Conservation (phyloP, 306 rosid genomes). For the Alnus glutinosa region DNA sequence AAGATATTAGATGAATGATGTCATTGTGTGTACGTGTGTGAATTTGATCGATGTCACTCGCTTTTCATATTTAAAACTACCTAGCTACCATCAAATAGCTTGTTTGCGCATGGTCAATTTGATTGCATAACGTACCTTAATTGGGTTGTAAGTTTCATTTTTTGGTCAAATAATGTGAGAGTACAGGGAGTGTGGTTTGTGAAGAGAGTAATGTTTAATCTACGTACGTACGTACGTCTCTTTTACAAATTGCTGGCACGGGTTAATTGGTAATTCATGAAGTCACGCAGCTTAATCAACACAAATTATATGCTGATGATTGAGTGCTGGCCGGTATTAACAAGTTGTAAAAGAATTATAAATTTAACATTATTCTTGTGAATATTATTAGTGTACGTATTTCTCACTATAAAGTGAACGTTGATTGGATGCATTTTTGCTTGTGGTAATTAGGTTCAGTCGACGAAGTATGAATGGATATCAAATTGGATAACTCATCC, state of each 20-base stretch:
- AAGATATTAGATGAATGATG: slow-evolving; percentile 21
- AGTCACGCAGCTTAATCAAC: too few relatives aligned
- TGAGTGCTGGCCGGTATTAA: too few relatives aligned
- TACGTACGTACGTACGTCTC: too few relatives aligned
- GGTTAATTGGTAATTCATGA: too few relatives aligned
- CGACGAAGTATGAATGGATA: too few relatives aligned
- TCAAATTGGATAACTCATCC: too few relatives aligned
- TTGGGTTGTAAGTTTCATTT: neutral
- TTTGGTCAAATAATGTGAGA: neutral
- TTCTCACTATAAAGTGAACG: neutral
- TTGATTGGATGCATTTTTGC: neutral
- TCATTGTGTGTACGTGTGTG: neutral
- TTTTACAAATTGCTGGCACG: too few relatives aligned
- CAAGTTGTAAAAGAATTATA: too few relatives aligned
- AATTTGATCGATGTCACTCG: neutral
- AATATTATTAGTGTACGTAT: neutral
- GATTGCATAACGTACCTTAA: neutral
- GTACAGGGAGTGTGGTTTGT: too few relatives aligned
- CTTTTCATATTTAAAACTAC: neutral
- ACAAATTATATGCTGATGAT: too few relatives aligned
- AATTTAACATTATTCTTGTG: too few relatives aligned
- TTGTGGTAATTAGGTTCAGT: neutral
- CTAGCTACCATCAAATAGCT: neutral
- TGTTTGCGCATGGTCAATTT: neutral
- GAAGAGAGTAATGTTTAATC: too few relatives aligned